A percentile compares a stretch with the other conserved stretches of the same genome.
These are phyloP conservation scores for Sclerotiophoma versabilis DNA, from an alignment of 2,329 filamentous ascomycete genomes.

Conservation along the genomic window DNA sequence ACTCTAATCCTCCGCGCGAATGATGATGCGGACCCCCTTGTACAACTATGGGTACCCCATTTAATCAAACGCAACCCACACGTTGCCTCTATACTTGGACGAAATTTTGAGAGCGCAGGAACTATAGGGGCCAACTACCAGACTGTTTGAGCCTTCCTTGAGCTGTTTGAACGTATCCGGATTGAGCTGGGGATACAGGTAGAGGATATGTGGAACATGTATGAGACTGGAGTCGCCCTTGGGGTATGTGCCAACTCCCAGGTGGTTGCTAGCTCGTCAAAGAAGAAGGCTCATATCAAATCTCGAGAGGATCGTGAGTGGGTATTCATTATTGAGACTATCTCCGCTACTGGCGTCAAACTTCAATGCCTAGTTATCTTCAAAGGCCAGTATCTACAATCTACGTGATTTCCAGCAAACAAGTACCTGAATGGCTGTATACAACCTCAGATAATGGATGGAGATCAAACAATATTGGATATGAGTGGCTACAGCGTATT, in stretches of 20 bases:
- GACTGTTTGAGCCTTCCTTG: constrained; percentile 13
- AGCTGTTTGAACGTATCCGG: constrained; percentile 17
- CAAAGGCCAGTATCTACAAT: constrained; percentile 26
- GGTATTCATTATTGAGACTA: constrained; percentile 25
- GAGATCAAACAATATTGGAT: constrained; percentile 17
- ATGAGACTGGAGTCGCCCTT: constrained; percentile 12
- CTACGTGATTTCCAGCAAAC: constrained; percentile 20
- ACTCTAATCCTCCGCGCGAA: constrained; percentile 20
- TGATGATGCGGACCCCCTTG: constrained; percentile 15
- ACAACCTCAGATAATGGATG: constrained; percentile 20
- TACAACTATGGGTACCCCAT: constrained; percentile 20
- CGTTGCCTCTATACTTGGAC: constrained; percentile 21
- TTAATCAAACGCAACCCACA: constrained; percentile 23
- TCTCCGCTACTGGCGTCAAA: constrained; percentile 13
- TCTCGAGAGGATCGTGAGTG: constrained; percentile 26
- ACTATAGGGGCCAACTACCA: constrained; percentile 16
- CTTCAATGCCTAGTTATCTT: constrained; percentile 21
- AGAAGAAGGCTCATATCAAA: constrained; percentile 26
- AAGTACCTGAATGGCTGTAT: constrained; percentile 20
- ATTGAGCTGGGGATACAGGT: too few relatives aligned
- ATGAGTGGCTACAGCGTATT: constrained; percentile 8
- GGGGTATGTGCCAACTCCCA: constrained; percentile 20
- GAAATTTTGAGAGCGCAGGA: constrained; percentile 15
- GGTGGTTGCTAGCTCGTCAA: constrained; percentile 14
- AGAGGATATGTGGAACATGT: not conserved